phyloP scores from a whole-genome alignment of 2,329 filamentous ascomycete species.

The Apiospora aurea region DNA sequence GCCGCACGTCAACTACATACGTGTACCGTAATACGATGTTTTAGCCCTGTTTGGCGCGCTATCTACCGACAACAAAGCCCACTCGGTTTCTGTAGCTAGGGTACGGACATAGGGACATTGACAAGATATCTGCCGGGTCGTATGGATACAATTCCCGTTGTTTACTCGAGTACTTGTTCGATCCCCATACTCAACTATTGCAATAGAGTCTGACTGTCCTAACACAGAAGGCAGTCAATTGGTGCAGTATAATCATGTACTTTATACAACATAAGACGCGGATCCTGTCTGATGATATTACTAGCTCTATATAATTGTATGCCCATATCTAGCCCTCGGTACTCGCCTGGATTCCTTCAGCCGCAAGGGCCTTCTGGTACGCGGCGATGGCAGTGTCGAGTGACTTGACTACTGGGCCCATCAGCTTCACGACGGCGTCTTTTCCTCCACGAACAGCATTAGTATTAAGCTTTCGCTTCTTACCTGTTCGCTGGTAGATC shows the following conservation, averaged over 20 bases:
- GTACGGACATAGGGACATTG: too few species aligned
- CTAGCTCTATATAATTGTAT: not conserved
- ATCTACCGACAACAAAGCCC: not conserved
- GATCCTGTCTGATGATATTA: not conserved
- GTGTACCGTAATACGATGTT: not conserved
- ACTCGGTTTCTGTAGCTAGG: too few species aligned
- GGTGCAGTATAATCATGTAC: not conserved
- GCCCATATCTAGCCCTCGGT: slow-evolving; percentile 47
- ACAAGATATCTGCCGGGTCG: too few species aligned
- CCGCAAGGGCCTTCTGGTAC: slow-evolving; percentile 75
- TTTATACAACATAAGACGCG: too few species aligned
- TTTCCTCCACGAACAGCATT: slow-evolving; percentile 76
- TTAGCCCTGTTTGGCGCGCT: not conserved
- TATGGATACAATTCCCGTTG: too few species aligned
- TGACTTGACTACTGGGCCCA: slow-evolving; percentile 76
- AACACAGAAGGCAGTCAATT: not conserved
- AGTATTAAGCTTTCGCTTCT: slow-evolving; percentile 74
- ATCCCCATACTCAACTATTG: too few species aligned
- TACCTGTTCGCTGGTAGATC: slow-evolving; percentile 74
- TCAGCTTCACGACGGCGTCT: slow-evolving; percentile 76
- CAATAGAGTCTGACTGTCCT: not conserved
- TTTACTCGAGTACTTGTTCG: too few species aligned
- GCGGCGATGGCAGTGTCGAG: slow-evolving; percentile 73
- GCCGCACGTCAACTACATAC: slow-evolving; percentile 3
- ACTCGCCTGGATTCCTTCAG: slow-evolving; percentile 60